Evolutionary conservation across 2,329 filamentous ascomycete species (phyloP), one percentile per base, ranked within the genome.

Genomic region (Sclerotinia sclerotiorum): DNA sequence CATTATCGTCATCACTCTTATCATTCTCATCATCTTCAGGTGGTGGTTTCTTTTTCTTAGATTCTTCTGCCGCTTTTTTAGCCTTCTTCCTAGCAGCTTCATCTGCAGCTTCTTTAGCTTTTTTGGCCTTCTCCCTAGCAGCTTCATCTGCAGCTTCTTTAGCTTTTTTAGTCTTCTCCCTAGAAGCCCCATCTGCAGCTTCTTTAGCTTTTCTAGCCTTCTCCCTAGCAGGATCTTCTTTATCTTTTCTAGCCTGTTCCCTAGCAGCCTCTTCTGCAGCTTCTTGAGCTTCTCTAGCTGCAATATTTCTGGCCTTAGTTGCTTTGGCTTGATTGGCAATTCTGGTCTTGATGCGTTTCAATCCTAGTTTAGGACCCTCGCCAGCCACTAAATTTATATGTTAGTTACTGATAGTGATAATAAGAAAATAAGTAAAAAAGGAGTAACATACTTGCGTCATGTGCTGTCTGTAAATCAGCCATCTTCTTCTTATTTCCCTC

Each of bases 281-380:
- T 51, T 35, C 2, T 32, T 24, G 0, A 27, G 46, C 60, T 42
- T 51, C n/a, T 51, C 15, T 63, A 10, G 60, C 46, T 11, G 46
- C 60, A 24, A 63, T 39, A 51, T 63, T 63, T 6, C 32, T 51
- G 6, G n/a, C 46, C 32, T 8, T 63, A 2, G 60, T 63, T 52
- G 60, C 60, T 42, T 42, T 27, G 19, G 60, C 46, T 27, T 51
- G 60, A 42, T 51, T 49, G 46, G 60, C 29, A 63, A 63, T 63
- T 39, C 60, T 51, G 27, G 60, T 63, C 60, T 63, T 51, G 21
- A 63, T 63, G 21, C 60, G 60, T 42, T 39, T 63, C 60, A 63
- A 7, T 51, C 60, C 60, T 42, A 63, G 60, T 32, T 63, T 63
- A 51, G 60, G 60, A 11, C 60, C 60, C 8, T 63, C 60, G 1